Evolutionary conservation across 768 basidiomycete species (phyloP).

Genomic region (button mushroom (Agaricus bisporus)): DNA sequence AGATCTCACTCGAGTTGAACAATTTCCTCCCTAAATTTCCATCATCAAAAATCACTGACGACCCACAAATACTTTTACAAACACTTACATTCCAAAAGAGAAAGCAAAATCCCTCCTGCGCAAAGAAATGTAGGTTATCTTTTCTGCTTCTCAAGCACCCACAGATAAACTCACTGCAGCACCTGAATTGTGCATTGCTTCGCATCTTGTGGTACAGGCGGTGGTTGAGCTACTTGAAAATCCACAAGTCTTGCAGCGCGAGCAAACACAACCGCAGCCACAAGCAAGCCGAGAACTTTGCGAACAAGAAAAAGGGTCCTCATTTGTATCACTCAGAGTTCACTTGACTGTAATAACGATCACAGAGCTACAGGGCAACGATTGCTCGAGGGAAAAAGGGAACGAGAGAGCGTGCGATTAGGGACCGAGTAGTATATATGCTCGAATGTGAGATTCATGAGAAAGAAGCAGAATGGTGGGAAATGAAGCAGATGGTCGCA

Average conservation of each 20-base stretch:
- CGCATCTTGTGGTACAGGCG: conserved; percentile 53
- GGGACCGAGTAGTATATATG: not conserved
- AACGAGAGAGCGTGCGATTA: not conserved
- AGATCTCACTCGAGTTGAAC: conserved; percentile 55
- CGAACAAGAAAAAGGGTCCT: not conserved
- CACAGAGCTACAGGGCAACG: too few relatives aligned
- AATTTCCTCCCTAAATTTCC: conserved; percentile 46
- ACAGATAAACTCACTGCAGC: conserved; percentile 38
- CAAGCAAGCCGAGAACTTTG: not conserved
- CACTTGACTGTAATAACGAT: too few relatives aligned
- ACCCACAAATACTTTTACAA: not conserved
- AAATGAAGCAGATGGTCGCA: conserved; percentile 7
- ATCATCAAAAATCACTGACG: not conserved
- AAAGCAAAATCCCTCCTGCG: conserved; percentile 62
- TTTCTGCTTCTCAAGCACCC: not conserved
- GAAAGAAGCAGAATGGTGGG: conserved; percentile 21
- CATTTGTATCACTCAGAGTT: too few relatives aligned
- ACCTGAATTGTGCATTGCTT: conserved; percentile 62
- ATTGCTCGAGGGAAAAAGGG: conserved; percentile 2
- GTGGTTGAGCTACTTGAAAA: conserved; percentile 74
- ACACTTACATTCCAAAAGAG: conserved; percentile 59
- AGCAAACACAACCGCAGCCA: not conserved
- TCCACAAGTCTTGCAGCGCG: conserved; percentile 43
- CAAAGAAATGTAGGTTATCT: conserved; percentile 16
- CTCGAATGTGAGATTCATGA: conserved; percentile 11